These are phyloP conservation scores for Fraxinus americana DNA, from an alignment of 257 asterid species.

Conservation along the genomic window DNA sequence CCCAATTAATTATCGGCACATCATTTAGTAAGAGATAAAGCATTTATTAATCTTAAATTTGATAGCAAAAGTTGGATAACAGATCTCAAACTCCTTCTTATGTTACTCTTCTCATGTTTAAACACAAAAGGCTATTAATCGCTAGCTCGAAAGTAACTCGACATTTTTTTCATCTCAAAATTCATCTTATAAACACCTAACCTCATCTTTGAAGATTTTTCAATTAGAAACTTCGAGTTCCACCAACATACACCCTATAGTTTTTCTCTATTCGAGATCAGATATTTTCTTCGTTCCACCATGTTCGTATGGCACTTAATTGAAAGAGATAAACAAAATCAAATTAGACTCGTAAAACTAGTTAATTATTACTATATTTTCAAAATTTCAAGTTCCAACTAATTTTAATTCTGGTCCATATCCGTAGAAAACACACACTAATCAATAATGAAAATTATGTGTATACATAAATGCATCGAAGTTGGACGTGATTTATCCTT, in stretches of 20 bases:
- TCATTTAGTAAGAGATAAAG: no score
- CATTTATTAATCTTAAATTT: no score
- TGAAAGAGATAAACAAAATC: not conserved
- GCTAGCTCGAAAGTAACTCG: no score
- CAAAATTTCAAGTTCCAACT: slow-evolving; percentile 24
- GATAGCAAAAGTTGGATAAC: no score
- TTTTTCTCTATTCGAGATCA: no score
- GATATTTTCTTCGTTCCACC: not conserved
- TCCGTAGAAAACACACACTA: not conserved
- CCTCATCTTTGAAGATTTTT: not conserved
- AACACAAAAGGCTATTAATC: no score
- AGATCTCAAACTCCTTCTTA: no score
- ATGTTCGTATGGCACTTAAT: not conserved
- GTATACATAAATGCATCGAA: slow-evolving; percentile 22
- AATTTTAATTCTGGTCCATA: not conserved
- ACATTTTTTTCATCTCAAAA: no score
- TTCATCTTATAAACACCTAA: not conserved
- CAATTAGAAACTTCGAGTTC: no score
- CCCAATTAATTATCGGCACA: no score
- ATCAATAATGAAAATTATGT: not conserved
- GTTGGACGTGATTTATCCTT: slow-evolving; percentile 33
- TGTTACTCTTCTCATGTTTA: no score
- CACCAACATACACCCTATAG: no score
- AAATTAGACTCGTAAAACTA: not conserved
- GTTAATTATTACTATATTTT: not conserved